Conservation (phyloP, 2,329 filamentous ascomycete species). For the Venturia oleaginea region DNA sequence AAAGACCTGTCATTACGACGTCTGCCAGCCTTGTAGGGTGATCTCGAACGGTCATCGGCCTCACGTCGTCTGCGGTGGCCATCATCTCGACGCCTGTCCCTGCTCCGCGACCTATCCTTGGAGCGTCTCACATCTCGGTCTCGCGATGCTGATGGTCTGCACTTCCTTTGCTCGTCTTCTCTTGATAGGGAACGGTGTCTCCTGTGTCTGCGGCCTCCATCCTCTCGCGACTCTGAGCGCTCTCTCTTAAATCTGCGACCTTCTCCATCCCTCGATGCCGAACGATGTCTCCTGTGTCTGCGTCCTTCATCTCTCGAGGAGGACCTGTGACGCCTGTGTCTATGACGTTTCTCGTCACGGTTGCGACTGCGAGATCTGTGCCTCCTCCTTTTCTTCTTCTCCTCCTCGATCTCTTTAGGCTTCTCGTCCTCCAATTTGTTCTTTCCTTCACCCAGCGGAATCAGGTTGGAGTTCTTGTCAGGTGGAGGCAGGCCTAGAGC, state of each 20-base stretch:
- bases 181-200: background rate
- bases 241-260: background rate
- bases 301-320: background rate
- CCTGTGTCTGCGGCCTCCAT: background rate
- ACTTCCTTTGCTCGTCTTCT: background rate
- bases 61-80: background rate
- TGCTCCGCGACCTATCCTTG: background rate
- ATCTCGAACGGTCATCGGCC: background rate
- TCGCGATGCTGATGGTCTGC: background rate
- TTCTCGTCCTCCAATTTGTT: background rate
- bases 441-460: slow-evolving; percentile 44
- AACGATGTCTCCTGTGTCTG: slow-evolving; percentile 5
- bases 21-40: background rate
- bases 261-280: background rate
- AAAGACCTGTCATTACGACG: background rate
- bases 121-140: background rate
- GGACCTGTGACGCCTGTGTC: slow-evolving; percentile 6
- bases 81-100: background rate
- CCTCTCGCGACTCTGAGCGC: background rate
- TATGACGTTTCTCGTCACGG: background rate
- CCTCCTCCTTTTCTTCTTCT: background rate
- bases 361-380: slow-evolving; percentile 5
- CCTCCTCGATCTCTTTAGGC: background rate
- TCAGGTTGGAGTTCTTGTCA: slow-evolving; percentile 55
- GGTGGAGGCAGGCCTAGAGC: slow-evolving; percentile 73